Percentiles rank a stretch among this genome's conserved stretches.
Evolutionary conservation across 2,329 filamentous ascomycete genomes (phyloP).

Genomic region (Ophiostoma pallidulum): DNA sequence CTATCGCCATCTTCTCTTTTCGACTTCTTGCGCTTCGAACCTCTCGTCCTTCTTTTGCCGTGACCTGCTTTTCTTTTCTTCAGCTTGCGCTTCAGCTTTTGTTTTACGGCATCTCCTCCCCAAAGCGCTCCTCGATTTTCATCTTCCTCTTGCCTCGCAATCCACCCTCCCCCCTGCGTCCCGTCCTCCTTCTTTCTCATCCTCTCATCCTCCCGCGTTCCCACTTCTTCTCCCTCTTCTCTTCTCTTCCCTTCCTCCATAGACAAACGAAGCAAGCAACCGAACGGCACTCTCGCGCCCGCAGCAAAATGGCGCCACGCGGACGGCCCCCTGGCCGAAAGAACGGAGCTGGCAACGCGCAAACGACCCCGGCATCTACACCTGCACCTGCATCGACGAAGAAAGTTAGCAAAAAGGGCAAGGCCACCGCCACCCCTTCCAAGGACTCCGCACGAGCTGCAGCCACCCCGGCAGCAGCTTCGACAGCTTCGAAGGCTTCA

Average conservation of each 20-base stretch:
- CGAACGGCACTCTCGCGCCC: not conserved
- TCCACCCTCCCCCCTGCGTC: not conserved
- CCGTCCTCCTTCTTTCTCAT: not conserved
- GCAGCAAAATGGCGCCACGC: constrained; percentile 13
- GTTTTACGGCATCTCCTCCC: too few relatives aligned
- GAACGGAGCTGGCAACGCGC: not conserved
- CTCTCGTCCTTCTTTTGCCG: not conserved
- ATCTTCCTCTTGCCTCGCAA: not conserved
- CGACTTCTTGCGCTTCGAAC: too few relatives aligned
- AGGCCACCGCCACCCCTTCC: too few relatives aligned
- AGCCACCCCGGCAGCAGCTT: too few relatives aligned
- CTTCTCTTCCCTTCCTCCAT: not conserved
- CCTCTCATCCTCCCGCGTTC: not conserved
- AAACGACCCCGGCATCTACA: too few relatives aligned
- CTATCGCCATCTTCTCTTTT: too few relatives aligned
- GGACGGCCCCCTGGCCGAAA: constrained; percentile 16
- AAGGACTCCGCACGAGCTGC: too few relatives aligned
- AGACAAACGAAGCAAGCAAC: too few relatives aligned
- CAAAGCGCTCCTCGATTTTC: not conserved
- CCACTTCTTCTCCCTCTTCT: not conserved
- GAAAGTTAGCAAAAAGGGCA: too few relatives aligned
- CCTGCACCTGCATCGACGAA: too few relatives aligned
- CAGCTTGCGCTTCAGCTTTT: too few relatives aligned
- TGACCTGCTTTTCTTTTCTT: not conserved
- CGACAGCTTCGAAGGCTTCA: not conserved